phyloP scores from a whole-genome alignment of 2,329 filamentous ascomycete genomes.

The Rosellinia necatrix region DNA sequence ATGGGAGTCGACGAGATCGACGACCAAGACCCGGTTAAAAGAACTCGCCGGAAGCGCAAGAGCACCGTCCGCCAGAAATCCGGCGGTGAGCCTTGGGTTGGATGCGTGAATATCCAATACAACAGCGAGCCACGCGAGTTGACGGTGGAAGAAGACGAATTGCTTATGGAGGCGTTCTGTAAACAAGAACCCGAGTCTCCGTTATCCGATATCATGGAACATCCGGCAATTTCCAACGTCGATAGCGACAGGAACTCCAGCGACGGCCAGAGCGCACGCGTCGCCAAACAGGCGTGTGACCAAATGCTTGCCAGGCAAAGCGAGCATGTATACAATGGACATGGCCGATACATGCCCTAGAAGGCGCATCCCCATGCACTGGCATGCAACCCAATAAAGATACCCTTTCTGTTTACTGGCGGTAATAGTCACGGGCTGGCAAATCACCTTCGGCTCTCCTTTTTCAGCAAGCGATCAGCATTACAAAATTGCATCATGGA shows the following conservation, averaged over 20 bases:
- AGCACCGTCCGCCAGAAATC: slow-evolving; percentile 31
- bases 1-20: slow-evolving; percentile 51
- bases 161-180: slow-evolving; percentile 37
- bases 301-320: slow-evolving; percentile 38
- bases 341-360: slow-evolving; percentile 25
- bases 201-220: slow-evolving; percentile 27
- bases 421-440: not conserved
- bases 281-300: slow-evolving; percentile 46
- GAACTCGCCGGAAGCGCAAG: slow-evolving; percentile 50
- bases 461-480: slow-evolving; percentile 11
- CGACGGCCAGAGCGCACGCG: slow-evolving; percentile 41
- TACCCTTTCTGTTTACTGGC: not conserved
- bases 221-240: slow-evolving; percentile 28
- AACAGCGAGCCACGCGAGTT: slow-evolving; percentile 32
- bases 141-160: slow-evolving; percentile 41
- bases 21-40: slow-evolving; percentile 46
- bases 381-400: slow-evolving; percentile 9
- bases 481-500: slow-evolving; percentile 14
- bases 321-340: slow-evolving; percentile 32
- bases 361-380: not conserved
- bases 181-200: slow-evolving; percentile 25
- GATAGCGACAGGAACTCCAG: slow-evolving; percentile 27
- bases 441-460: not conserved
- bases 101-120: slow-evolving; percentile 27
- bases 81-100: slow-evolving; percentile 27